These are phyloP conservation scores for Alloteropsis semialata DNA, from an alignment of 176 grass and related monocot species.

Conservation along the genomic window DNA sequence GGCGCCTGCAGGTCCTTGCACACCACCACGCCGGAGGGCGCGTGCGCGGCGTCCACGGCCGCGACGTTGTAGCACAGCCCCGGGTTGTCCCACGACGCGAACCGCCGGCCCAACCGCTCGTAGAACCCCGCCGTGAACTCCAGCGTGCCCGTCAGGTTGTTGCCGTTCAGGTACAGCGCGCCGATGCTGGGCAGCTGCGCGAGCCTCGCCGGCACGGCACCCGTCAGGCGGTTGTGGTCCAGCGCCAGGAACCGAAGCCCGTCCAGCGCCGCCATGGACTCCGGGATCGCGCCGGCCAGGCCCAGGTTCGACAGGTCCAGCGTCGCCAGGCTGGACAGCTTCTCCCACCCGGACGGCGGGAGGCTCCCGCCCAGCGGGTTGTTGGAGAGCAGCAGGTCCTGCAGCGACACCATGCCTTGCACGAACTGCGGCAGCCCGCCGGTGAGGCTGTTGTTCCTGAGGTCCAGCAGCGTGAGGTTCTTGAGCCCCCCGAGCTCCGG, in stretches of 20 bases:
- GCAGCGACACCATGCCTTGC: conserved; percentile 46
- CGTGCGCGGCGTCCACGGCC: conserved; percentile 17
- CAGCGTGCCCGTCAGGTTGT: conserved; percentile 77
- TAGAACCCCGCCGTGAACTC: conserved; percentile 69
- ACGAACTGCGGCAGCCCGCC: conserved; percentile 38
- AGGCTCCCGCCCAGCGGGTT: conserved; percentile 67
- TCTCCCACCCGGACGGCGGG: conserved; percentile 35
- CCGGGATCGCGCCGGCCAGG: conserved; percentile 54
- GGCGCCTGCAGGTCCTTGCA: conserved; percentile 49
- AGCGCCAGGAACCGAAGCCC: conserved; percentile 76
- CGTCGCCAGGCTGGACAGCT: conserved; percentile 50
- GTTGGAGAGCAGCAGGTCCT: conserved; percentile 73
- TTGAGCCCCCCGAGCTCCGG: conserved; percentile 46
- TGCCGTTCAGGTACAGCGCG: conserved; percentile 83
- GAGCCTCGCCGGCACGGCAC: conserved; percentile 51
- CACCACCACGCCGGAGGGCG: conserved; percentile 29
- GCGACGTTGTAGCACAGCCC: conserved; percentile 55
- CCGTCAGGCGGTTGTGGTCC: conserved; percentile 65
- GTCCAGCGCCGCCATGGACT: conserved; percentile 45
- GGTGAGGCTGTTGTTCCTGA: conserved; percentile 80
- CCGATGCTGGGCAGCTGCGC: conserved; percentile 56
- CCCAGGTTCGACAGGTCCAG: conserved; percentile 60
- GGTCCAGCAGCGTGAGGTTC: conserved; percentile 67
- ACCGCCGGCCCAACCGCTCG: conserved; percentile 71
- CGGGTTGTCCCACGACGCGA: conserved; percentile 88